phyloP scores from a whole-genome alignment of 2,329 filamentous ascomycete genomes.

The Colletotrichum chlorophyti region DNA sequence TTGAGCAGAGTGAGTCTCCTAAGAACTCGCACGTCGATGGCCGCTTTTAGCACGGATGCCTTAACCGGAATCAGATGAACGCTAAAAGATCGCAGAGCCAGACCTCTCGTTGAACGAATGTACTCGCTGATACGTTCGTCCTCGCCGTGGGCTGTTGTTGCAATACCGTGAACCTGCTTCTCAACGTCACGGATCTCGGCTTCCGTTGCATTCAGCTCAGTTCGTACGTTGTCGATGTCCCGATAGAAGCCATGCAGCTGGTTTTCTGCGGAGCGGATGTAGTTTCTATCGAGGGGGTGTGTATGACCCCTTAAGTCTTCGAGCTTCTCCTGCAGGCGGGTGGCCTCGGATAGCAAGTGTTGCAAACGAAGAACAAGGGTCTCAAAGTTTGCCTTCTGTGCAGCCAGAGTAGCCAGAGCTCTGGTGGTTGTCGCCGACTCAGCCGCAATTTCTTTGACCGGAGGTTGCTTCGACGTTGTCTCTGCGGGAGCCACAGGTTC shows the following conservation, averaged over 20 bases:
- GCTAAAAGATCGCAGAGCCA: conserved; percentile 60
- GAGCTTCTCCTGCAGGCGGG: conserved; percentile 39
- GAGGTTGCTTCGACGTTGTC: conserved; percentile 4
- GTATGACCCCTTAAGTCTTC: conserved; percentile 32
- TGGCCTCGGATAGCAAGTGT: conserved; percentile 38
- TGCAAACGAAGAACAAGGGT: conserved; percentile 41
- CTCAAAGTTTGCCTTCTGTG: conserved; percentile 42
- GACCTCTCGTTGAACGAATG: conserved; percentile 62
- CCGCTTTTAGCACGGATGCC: conserved; percentile 60
- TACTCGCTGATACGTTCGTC: conserved; percentile 55
- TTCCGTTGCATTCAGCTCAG: conserved; percentile 43
- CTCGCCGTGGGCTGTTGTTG: conserved; percentile 26
- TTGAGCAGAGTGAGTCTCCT: conserved; percentile 66
- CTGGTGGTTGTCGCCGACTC: conserved; percentile 4
- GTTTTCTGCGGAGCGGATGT: conserved; percentile 35
- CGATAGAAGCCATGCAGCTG: conserved; percentile 38
- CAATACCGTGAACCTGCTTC: conserved; percentile 29
- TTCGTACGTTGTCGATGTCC: conserved; percentile 41
- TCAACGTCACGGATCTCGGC: conserved; percentile 44
- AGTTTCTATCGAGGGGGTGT: conserved; percentile 25
- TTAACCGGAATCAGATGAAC: conserved; percentile 67
- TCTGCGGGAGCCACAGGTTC: background rate
- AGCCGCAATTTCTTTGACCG: conserved; percentile 16
- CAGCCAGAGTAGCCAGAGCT: conserved; percentile 32
- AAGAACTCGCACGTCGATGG: conserved; percentile 64